Conservation (phyloP, 768 basidiomycete species). For the Tulasnella calospora region DNA sequence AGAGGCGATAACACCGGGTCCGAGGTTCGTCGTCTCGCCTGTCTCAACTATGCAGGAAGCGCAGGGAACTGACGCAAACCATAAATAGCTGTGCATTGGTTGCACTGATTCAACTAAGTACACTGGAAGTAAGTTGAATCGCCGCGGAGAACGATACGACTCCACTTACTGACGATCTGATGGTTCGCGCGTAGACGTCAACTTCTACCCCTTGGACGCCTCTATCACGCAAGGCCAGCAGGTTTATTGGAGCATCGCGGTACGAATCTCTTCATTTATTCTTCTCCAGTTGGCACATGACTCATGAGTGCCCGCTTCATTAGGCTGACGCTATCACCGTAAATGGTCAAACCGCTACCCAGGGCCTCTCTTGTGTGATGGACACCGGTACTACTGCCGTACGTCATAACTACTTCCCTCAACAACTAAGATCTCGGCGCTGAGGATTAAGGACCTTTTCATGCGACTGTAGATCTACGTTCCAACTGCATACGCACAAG, state of each 20-base stretch:
- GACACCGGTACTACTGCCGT: neutral
- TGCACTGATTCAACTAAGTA: conserved; percentile 4
- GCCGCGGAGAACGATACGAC: neutral
- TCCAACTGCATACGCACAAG: neutral
- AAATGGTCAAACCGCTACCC: neutral
- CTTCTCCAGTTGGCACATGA: neutral
- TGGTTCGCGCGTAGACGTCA: neutral
- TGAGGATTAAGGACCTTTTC: neutral
- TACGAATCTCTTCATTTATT: neutral
- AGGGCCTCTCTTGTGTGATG: neutral
- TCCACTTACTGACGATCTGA: too few species aligned
- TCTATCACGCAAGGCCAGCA: neutral
- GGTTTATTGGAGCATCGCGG: conserved; percentile 15
- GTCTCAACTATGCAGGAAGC: too few species aligned
- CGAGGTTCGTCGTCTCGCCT: neutral
- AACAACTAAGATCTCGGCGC: neutral
- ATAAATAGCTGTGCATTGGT: conserved; percentile 11
- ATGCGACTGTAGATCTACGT: neutral
- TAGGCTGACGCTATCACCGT: neutral
- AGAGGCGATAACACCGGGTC: neutral
- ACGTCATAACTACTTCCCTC: neutral
- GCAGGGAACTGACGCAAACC: neutral
- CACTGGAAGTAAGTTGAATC: neutral
- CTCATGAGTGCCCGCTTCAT: neutral
- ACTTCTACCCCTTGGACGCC: neutral